phyloP scores from a whole-genome alignment of 2,329 filamentous ascomycete species.

The Coccinonectria pachysandricola region DNA sequence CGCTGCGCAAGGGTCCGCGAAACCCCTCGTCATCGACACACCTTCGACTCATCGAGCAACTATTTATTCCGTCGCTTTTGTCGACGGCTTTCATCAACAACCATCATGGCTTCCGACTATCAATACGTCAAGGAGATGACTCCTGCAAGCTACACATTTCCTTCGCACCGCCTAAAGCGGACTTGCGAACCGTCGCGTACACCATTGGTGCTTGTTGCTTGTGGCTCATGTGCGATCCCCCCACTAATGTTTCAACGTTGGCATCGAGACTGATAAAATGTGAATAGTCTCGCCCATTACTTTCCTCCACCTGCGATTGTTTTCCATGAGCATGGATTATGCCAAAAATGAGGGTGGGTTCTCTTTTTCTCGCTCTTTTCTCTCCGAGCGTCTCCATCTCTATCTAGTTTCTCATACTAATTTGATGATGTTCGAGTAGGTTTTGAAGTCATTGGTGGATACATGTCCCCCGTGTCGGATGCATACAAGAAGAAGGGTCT shows the following conservation, averaged over 20 bases:
- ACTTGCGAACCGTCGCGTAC: conserved; percentile 43
- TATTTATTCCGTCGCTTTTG: background rate
- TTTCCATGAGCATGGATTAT: conserved; percentile 77
- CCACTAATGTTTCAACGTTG: too few relatives aligned
- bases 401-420: conserved; percentile 1
- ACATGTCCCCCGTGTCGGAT: conserved; percentile 25
- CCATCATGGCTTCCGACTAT: conserved; percentile 21
- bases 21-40: background rate
- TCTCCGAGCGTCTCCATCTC: background rate
- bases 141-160: conserved; percentile 45
- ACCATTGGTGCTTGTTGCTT: conserved; percentile 58
- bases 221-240: conserved; percentile 51
- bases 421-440: conserved; percentile 10
- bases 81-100: too few relatives aligned
- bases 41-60: too few relatives aligned
- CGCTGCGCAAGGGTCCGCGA: background rate
- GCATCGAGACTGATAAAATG: too few relatives aligned
- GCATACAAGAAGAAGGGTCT: conserved; percentile 29
- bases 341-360: conserved; percentile 38
- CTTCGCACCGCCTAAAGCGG: conserved; percentile 46
- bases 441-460: conserved; percentile 81
- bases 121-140: conserved; percentile 25
- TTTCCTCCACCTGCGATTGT: conserved; percentile 75
- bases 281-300: conserved; percentile 61
- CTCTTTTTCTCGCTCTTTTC: background rate